Evolutionary conservation across 345 rosid genomes (phyloP), one percentile per base, ranked within the genome.

Genomic region (Pugionium cornutum): DNA sequence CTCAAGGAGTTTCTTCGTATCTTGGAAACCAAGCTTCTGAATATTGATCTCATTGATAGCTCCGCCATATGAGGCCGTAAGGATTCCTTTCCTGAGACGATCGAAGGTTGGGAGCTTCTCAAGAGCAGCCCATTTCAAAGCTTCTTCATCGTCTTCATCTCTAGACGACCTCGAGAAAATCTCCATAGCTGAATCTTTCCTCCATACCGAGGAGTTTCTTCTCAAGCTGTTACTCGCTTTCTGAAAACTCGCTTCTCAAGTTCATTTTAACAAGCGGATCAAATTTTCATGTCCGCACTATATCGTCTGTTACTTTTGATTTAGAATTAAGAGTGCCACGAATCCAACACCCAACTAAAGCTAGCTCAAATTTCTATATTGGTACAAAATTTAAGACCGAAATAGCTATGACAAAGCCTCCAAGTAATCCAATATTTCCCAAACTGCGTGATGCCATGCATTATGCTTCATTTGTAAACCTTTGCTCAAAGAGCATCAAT

Each of bases 111-210:
- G 98, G n/a, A 91, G 83, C 75, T 80, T 91, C 78, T 91, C 91
- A 2, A 91, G 7, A 43, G 98, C 98, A 43, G 98, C 98, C 98
- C 96, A 91, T 73, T 45, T 87, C 58, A 89, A 77, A 46, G 89
- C 98, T 79, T 85, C 96, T 67, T 89, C 96, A 0, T 86, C 96
- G 48, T 89, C 83, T 64, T 81, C 96, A 2, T 82, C 85, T 45
- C 86, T 37, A 1, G 83, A 77, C 2, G 96, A 87, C 40, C 59
- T 72, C 6, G 94, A 87, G 62, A 87, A 85, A 2, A 62, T 79
- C 8, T 83, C 87, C 6, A 10, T 36, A 6, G 75, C 68, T 25
- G 46, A 72, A 70, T 67, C 75, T 67, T 81, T 79, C 80, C 76
- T 82, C 36, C 78, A 62, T 61, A 0, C 58, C 0, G 78, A 75